Evolutionary conservation across 345 rosid species (phyloP).

Genomic region (Aquilaria sinensis): DNA sequence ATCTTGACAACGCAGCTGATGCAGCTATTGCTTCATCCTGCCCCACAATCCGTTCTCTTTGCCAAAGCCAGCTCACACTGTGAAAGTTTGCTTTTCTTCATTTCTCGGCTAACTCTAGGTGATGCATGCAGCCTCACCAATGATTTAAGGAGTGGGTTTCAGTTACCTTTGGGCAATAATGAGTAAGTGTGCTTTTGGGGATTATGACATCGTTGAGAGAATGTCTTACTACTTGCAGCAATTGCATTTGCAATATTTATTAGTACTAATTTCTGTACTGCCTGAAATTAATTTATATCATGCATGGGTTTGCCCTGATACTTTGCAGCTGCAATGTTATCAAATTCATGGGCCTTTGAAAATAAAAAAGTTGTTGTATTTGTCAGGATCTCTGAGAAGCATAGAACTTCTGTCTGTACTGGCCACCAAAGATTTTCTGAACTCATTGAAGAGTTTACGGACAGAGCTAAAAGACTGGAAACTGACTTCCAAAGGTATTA

Average conservation of each 20-base stretch:
- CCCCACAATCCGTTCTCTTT: constrained; percentile 37
- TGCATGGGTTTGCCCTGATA: too few relatives aligned
- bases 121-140: constrained; percentile 43
- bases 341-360: too few relatives aligned
- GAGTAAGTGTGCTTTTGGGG: constrained; percentile 27
- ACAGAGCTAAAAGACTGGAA: constrained; percentile 46
- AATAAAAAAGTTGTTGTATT: neutral
- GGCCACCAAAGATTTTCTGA: constrained; percentile 17
- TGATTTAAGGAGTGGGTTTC: constrained; percentile 15
- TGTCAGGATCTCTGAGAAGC: constrained; percentile 35
- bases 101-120: constrained; percentile 48
- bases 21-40: constrained; percentile 54
- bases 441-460: constrained; percentile 37
- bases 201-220: neutral
- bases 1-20: constrained; percentile 54
- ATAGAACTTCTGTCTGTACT: constrained; percentile 15
- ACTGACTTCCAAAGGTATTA: constrained; percentile 47
- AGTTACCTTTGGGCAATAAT: constrained; percentile 15
- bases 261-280: neutral
- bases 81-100: constrained; percentile 33
- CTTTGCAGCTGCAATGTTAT: too few relatives aligned
- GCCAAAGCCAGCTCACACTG: constrained; percentile 35
- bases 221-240: too few relatives aligned
- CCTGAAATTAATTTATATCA: too few relatives aligned
- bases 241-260: too few relatives aligned